Evolutionary conservation across 306 rosid genomes (phyloP).

Genomic region (Purshia tridentata): DNA sequence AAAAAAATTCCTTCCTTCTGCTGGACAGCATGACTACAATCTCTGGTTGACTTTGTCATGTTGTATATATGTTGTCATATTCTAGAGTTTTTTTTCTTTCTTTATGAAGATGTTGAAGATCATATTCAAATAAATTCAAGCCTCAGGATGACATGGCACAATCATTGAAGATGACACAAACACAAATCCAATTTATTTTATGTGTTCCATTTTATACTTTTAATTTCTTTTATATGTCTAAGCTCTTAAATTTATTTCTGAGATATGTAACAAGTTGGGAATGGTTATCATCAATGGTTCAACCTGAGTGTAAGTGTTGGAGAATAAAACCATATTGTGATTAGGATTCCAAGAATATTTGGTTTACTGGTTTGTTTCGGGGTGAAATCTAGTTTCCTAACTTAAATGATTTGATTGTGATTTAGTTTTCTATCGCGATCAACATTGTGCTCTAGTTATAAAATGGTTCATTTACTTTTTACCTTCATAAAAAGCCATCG

Average conservation of each 20-base stretch:
- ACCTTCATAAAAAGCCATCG: constrained; percentile 90
- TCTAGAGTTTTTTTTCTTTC: not conserved
- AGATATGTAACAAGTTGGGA: not conserved
- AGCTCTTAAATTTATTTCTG: not conserved
- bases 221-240: not conserved
- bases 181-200: not conserved
- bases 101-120: not conserved
- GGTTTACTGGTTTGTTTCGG: not conserved
- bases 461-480: not conserved
- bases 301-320: not conserved
- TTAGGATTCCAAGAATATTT: not conserved
- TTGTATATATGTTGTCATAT: not conserved
- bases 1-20: not conserved
- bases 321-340: not conserved
- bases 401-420: not conserved
- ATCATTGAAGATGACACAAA: not conserved
- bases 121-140: not conserved
- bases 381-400: not conserved
- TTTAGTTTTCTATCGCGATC: not conserved
- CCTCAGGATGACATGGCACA: not conserved
- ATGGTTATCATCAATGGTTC: not conserved
- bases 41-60: not conserved
- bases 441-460: not conserved
- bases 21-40: not conserved
- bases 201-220: not conserved